A percentile compares a stretch with the other conserved stretches of the same genome.
phyloP scores from a whole-genome alignment of 116 monocot species.

The Zostera marina region DNA sequence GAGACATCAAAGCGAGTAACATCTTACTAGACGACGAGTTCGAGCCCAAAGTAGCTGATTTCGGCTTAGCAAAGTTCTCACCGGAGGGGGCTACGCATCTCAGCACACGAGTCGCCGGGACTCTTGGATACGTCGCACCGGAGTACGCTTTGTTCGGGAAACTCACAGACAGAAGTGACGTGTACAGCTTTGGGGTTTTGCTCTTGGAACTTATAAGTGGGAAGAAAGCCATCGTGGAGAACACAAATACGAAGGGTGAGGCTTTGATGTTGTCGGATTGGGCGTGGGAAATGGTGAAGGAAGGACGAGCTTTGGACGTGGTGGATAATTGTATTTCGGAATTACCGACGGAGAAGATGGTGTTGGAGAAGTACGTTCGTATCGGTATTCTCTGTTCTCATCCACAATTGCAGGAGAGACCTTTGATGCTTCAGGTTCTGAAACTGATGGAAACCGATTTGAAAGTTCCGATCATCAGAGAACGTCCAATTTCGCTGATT shows the following conservation, averaged over 20 bases:
- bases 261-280: constrained; percentile 48
- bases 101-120: constrained; percentile 80
- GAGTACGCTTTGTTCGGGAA: constrained; percentile 92
- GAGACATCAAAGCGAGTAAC: constrained; percentile 87
- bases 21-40: constrained; percentile 59
- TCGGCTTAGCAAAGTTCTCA: constrained; percentile 72
- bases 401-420: constrained; percentile 74
- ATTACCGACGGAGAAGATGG: constrained; percentile 28
- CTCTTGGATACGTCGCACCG: constrained; percentile 83
- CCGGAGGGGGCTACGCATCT: constrained; percentile 76
- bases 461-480: constrained; percentile 39
- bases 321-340: constrained; percentile 54
- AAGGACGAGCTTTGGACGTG: constrained; percentile 43
- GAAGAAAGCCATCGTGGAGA: constrained; percentile 50
- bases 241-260: constrained; percentile 15
- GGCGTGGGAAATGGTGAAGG: constrained; percentile 70
- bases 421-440: constrained; percentile 73
- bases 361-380: constrained; percentile 51
- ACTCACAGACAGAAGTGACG: constrained; percentile 75
- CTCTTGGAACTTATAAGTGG: constrained; percentile 86
- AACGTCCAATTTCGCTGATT: constrained; percentile 51
- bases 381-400: constrained; percentile 65
- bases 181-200: constrained; percentile 78
- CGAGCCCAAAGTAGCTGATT: constrained; percentile 73
- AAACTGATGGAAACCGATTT: constrained; percentile 56